A percentile compares a stretch with the other conserved stretches of the same genome.
These are phyloP conservation scores for Nyssa sinensis DNA, from an alignment of 148 eudicot genomes.

Conservation along the genomic window DNA sequence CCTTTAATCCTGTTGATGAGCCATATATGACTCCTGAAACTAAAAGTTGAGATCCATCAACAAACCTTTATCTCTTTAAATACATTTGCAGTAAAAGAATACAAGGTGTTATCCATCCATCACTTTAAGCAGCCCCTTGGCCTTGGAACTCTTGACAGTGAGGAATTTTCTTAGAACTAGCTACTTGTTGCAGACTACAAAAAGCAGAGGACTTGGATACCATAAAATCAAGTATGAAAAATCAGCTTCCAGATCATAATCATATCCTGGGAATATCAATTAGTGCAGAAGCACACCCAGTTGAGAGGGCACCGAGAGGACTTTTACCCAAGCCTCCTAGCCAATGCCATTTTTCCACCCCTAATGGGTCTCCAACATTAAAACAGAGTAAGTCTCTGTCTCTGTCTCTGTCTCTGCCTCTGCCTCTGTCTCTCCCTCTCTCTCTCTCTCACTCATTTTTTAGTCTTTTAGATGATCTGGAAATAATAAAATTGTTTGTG, in stretches of 20 bases:
- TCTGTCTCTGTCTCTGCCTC: background rate
- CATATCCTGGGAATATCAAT: conserved; percentile 7
- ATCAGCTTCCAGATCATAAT: conserved; percentile 10
- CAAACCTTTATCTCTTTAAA: conserved; percentile 3
- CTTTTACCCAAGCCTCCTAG: conserved; percentile 14
- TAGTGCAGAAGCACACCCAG: conserved; percentile 4
- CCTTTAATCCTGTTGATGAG: conserved; percentile 19
- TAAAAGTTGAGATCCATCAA: background rate
- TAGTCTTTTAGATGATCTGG: no score
- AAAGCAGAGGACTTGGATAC: background rate
- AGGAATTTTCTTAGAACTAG: no score
- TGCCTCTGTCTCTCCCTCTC: background rate
- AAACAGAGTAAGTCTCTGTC: conserved; percentile 16
- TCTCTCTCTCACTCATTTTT: background rate
- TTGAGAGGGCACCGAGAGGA: conserved; percentile 7
- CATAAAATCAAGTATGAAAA: conserved; percentile 15
- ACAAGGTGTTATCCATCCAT: background rate
- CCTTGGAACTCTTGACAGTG: background rate
- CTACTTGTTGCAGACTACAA: no score
- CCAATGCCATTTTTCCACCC: background rate
- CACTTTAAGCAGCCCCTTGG: background rate
- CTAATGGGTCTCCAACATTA: conserved; percentile 12
- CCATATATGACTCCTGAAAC: conserved; percentile 11
- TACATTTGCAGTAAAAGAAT: conserved; percentile 4
- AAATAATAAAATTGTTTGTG: background rate